Conservation (phyloP, 768 basidiomycete genomes). For the Paxillus rubicundulus region DNA sequence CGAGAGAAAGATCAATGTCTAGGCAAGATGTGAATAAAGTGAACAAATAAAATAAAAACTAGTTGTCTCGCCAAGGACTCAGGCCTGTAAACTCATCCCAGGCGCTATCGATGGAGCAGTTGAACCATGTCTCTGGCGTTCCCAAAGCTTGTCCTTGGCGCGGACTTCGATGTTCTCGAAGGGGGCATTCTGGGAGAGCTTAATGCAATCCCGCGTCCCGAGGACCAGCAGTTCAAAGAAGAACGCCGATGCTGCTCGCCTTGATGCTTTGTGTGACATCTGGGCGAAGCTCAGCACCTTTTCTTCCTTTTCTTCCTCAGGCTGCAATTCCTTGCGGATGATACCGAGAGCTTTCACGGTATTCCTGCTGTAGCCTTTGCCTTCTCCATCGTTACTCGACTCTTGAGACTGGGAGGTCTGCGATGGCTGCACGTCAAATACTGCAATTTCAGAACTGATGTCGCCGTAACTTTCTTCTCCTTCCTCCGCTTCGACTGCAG, state of each 20-base stretch:
- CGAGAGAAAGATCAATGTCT: not conserved
- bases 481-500: constrained; percentile 60
- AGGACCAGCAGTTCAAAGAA: constrained; percentile 98
- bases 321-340: constrained; percentile 69
- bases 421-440: constrained; percentile 66
- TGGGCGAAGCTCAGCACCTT: constrained; percentile 74
- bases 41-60: constrained; percentile 12
- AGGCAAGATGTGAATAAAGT: constrained; percentile 5
- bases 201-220: constrained; percentile 88
- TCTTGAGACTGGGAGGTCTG: constrained; percentile 51
- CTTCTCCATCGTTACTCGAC: constrained; percentile 46
- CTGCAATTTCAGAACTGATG: constrained; percentile 71
- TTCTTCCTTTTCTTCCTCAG: constrained; percentile 47
- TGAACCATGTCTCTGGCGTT: constrained; percentile 52
- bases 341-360: constrained; percentile 81
- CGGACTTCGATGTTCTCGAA: constrained; percentile 86
- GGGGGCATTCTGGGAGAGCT: constrained; percentile 66
- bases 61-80: not conserved
- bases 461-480: constrained; percentile 69
- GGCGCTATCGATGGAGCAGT: constrained; percentile 46
- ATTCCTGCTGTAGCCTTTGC: constrained; percentile 83
- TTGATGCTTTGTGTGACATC: constrained; percentile 82
- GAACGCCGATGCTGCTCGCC: constrained; percentile 90
- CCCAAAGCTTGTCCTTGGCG: constrained; percentile 85
- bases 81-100: constrained; percentile 37